These are phyloP conservation scores for Aureobasidium lini DNA, from an alignment of 2,329 filamentous ascomycete species.

Conservation along the genomic window DNA sequence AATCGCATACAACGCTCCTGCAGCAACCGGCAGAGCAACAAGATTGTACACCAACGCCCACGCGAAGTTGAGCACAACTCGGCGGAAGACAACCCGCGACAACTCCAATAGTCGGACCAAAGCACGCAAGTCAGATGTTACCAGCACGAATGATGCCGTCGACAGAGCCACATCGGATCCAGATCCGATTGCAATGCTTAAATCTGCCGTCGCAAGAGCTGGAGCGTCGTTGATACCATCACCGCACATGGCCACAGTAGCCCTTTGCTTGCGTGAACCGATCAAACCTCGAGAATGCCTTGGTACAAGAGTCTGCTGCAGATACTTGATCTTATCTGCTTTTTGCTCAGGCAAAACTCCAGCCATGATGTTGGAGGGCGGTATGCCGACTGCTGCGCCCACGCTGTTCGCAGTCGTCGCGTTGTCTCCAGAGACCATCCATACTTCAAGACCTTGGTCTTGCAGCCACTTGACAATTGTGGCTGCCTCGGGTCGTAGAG, in stretches of 20 bases:
- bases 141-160: constrained; percentile 72
- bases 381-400: constrained; percentile 67
- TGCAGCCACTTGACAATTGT: constrained; percentile 45
- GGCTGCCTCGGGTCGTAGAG: constrained; percentile 64
- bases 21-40: constrained; percentile 69
- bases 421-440: constrained; percentile 93
- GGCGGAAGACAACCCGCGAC: constrained; percentile 62
- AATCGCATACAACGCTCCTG: constrained; percentile 66
- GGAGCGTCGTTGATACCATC: constrained; percentile 85
- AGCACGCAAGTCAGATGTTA: constrained; percentile 61
- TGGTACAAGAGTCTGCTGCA: constrained; percentile 27
- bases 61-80: constrained; percentile 76
- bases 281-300: neutral
- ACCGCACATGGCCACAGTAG: constrained; percentile 72
- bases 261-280: constrained; percentile 27
- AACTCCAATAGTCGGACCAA: constrained; percentile 68
- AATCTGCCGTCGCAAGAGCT: constrained; percentile 69
- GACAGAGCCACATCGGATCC: constrained; percentile 79
- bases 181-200: constrained; percentile 73
- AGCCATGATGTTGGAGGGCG: constrained; percentile 66
- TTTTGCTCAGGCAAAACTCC: constrained; percentile 83
- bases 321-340: constrained; percentile 56
- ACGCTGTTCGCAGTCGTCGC: constrained; percentile 74
- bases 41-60: constrained; percentile 82
- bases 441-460: constrained; percentile 62